Evolutionary conservation across 164 flowering plant genomes (phyloP), one percentile per base, ranked within the genome.

Genomic region (Annona cherimola): DNA sequence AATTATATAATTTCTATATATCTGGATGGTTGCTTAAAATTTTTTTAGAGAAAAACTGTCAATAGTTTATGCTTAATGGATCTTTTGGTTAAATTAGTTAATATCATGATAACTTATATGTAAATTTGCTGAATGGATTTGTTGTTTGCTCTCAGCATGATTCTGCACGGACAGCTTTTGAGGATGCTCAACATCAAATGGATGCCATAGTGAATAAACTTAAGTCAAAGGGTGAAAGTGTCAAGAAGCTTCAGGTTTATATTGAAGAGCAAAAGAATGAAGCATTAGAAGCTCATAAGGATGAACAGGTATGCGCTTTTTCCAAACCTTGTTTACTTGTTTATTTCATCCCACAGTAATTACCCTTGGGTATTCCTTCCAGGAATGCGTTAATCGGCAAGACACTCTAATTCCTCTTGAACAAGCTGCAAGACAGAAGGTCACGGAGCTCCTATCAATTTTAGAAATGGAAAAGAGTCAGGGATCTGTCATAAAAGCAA

Each of bases 351-450:
- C 65, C 66, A 2, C 50, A 50, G 62, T 54, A 60, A 8, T 50
- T n/a, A 19, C 42, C 12, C 64, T 50, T 41, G 44, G 39, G 45
- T 74, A 35, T 45, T 61, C n/a, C 44, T 79, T 73, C 55, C 84
- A 95, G 99, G 91, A 84, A 67, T 89, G 85, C 76, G 63, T 83
- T 60, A 82, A 76, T 61, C 90, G 90, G 79, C 91, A 91, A 82
- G 93, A 90, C 67, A 67, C 80, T 62, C 81, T 91, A 5, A 86
- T 88, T 76, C 88, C 91, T 78, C 84, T 83, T 70, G 98, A 95
- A 82, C 96, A 93, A 76, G 90, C 89, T 74, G 93, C 99, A 42
- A 86, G 99, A 78, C 93, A 89, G 81, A 95, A 89, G 78, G 85
- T 93, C 69, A 76, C 92, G 9, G 98, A 93, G 80, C 93, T 95